Percentiles rank a stretch among this genome's conserved stretches.
Evolutionary conservation across 306 rosid species (phyloP).

Genomic region (Glycine tomentella): DNA sequence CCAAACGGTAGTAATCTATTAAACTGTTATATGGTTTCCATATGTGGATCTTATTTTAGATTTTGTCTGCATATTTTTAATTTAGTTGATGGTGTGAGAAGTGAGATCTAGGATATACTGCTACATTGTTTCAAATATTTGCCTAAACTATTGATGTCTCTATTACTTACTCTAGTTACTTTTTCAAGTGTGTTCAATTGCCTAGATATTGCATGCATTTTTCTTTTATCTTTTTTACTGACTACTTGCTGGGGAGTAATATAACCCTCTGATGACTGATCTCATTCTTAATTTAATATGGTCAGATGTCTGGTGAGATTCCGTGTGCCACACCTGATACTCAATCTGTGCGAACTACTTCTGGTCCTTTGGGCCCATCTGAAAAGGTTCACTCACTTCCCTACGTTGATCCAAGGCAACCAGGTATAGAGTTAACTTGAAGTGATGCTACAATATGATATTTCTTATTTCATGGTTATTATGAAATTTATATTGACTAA

Average conservation of each 20-base stretch:
- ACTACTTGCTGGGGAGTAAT: neutral
- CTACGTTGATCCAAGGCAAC: constrained; percentile 84
- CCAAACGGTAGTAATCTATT: constrained; percentile 63
- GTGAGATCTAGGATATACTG: too few species aligned
- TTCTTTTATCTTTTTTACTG: constrained; percentile 5
- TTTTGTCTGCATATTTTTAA: neutral
- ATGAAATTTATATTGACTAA: constrained; percentile 38
- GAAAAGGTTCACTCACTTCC: constrained; percentile 74
- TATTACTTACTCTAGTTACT: neutral
- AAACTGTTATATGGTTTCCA: neutral
- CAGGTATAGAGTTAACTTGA: constrained; percentile 64
- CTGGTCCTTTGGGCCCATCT: constrained; percentile 91
- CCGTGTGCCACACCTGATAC: constrained; percentile 90
- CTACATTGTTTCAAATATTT: neutral
- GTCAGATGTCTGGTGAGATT: constrained; percentile 92
- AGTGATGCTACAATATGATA: constrained; percentile 16
- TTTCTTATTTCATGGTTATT: constrained; percentile 40
- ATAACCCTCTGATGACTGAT: constrained; percentile 15
- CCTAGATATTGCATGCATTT: constrained; percentile 1
- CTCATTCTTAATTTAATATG: neutral
- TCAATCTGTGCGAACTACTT: constrained; percentile 89
- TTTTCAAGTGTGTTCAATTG: constrained; percentile 4
- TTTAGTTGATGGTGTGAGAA: too few species aligned
- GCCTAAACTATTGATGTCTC: constrained; percentile 18
- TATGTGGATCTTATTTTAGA: neutral